phyloP scores from a whole-genome alignment of 2,329 filamentous ascomycete species.

The Fusarium xylarioides region DNA sequence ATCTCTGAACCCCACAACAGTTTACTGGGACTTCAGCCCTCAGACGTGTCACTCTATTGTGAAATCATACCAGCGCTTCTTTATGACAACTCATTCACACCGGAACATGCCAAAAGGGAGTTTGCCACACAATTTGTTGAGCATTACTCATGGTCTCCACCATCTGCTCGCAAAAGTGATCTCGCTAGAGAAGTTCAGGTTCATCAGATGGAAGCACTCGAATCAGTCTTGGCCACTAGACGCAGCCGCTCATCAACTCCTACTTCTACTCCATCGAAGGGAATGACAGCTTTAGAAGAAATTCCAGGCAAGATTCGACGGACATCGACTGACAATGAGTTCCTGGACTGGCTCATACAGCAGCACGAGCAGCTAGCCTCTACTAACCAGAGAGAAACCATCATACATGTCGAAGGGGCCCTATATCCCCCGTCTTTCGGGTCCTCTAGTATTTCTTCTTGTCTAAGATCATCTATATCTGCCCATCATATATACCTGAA shows the following conservation, averaged over 20 bases:
- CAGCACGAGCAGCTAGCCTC: not conserved
- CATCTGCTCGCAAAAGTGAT: not conserved
- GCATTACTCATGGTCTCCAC: not conserved
- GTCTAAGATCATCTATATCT: not conserved
- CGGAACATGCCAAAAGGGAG: not conserved
- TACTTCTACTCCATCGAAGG: not conserved
- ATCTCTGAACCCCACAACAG: not conserved
- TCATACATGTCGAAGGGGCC: not conserved
- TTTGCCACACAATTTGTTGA: not conserved
- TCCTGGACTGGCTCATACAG: not conserved
- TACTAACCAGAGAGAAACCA: not conserved
- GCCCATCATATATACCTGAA: not conserved
- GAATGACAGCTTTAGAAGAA: not conserved
- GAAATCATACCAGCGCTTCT: not conserved
- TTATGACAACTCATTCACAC: not conserved
- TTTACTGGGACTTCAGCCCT: not conserved
- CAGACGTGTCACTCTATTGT: not conserved
- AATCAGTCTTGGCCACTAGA: not conserved
- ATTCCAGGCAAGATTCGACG: not conserved
- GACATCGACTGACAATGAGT: not conserved
- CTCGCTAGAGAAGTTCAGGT: not conserved
- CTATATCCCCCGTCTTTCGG: not conserved
- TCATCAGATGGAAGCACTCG: not conserved
- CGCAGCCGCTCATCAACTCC: not conserved
- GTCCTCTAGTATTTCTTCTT: not conserved